Evolutionary conservation across 2,329 filamentous ascomycete species (phyloP), one percentile per base, ranked within the genome.

Genomic region (Claviceps arundinis): DNA sequence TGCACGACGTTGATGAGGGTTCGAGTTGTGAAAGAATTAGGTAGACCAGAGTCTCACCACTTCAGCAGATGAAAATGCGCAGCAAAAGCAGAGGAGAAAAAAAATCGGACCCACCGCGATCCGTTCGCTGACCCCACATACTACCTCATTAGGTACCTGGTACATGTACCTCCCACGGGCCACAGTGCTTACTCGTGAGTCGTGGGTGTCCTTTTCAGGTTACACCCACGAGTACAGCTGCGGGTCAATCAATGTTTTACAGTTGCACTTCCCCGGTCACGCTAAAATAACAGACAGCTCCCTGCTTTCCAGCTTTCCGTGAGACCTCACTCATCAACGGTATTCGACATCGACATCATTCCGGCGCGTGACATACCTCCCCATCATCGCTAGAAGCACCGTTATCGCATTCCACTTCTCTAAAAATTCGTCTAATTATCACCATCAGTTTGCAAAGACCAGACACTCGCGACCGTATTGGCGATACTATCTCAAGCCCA

Each of bases 251-350:
- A 44, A 13, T 24, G 14, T 22, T 17, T 34, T 11, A 6, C 6
- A 24, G 42, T 44, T 44, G 22, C 16, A 14, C 7, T 13, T 16
- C 41, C 38, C 24, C 38, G 41, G 52, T 44, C 48, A 9, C 45
- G 34, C 49, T 51, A 34, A 34, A 34, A 34, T 34, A 54, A 30
- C 38, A 48, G 19, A 42, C 24, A 45, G 46, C 41, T 46, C 46
- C 40, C 44, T 17, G 8, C 19, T 50, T 26, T 43, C 45, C 22
- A 41, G 49, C 45, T 51, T 34, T 41, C 49, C 41, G 37, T 47
- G 49, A 51, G 49, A 51, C 45, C 49, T 49, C 46, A 46, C 24
- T 37, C 49, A 37, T 44, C 45, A 22, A 54, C 49, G 46, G 50
- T 3, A 4, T 22, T 22, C 51, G 24, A 34, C 26, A 47, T 46